These are phyloP conservation scores for Rhizopus arrhizus DNA, from an alignment of 371 early-diverging fungal genomes.

Conservation along the genomic window DNA sequence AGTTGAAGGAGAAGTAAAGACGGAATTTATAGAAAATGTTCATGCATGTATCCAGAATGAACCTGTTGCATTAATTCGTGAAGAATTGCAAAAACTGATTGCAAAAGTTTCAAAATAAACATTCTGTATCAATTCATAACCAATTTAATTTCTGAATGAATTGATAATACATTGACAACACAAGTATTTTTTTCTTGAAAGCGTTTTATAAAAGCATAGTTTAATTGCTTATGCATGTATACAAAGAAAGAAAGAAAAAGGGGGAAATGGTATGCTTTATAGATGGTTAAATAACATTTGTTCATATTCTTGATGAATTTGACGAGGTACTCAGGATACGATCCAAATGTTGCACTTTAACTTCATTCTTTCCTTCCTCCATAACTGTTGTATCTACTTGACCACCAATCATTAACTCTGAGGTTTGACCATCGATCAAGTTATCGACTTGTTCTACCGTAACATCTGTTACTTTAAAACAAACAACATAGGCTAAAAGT, in stretches of 20 bases:
- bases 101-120: too few relatives aligned
- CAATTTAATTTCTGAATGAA: too few relatives aligned
- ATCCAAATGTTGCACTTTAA: background rate
- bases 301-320: too few relatives aligned
- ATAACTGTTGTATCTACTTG: conserved; percentile 17
- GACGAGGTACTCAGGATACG: background rate
- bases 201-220: too few relatives aligned
- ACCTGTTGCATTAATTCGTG: conserved; percentile 26
- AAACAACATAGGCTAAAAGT: conserved; percentile 35
- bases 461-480: conserved; percentile 37
- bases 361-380: conserved; percentile 5
- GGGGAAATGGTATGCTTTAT: background rate
- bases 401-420: conserved; percentile 35
- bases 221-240: background rate
- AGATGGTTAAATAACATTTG: too few relatives aligned
- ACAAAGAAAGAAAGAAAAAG: background rate
- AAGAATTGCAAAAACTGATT: conserved; percentile 24
- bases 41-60: conserved; percentile 20
- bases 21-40: conserved; percentile 6
- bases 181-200: too few relatives aligned
- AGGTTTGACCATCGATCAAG: conserved; percentile 20
- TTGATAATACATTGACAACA: too few relatives aligned
- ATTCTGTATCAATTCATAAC: too few relatives aligned
- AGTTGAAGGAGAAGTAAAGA: conserved; percentile 24
- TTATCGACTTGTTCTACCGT: conserved; percentile 43